Conservation (phyloP, 306 rosid species). For the Castanea mollissima region DNA sequence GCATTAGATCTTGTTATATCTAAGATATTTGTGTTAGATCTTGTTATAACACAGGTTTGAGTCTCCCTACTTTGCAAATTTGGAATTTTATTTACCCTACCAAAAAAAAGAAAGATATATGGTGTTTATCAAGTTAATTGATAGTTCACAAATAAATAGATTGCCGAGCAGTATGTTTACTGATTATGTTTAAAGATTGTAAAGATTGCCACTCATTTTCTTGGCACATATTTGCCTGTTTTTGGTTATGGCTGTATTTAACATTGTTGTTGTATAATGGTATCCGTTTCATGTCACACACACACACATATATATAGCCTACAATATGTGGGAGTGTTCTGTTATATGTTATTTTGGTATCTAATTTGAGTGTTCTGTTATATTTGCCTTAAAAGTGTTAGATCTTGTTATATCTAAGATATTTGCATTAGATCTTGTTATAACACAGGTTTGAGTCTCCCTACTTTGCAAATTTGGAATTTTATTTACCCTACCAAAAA, state of each 20-base stretch:
- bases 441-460: no score
- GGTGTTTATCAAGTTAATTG: not conserved
- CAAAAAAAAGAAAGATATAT: not conserved
- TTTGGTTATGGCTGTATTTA: not conserved
- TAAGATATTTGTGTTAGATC: not conserved
- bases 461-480: no score
- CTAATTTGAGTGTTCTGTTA: slow-evolving; percentile 25
- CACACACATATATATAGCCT: not conserved
- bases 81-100: no score
- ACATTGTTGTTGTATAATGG: not conserved
- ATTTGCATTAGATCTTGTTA: no score
- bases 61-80: no score
- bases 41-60: not conserved
- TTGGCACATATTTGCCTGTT: not conserved
- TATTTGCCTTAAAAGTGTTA: no score
- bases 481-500: no score
- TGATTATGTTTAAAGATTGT: not conserved
- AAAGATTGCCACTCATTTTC: not conserved
- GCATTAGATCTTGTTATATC: no score
- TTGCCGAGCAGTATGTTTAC: not conserved
- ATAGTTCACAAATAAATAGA: not conserved
- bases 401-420: no score
- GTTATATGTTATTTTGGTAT: slow-evolving; percentile 4
- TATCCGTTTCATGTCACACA: not conserved
- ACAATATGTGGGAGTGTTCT: not conserved